phyloP scores from a whole-genome alignment of 1,284 basidiomycete species.

The Apiotrichum veenhuisii region DNA sequence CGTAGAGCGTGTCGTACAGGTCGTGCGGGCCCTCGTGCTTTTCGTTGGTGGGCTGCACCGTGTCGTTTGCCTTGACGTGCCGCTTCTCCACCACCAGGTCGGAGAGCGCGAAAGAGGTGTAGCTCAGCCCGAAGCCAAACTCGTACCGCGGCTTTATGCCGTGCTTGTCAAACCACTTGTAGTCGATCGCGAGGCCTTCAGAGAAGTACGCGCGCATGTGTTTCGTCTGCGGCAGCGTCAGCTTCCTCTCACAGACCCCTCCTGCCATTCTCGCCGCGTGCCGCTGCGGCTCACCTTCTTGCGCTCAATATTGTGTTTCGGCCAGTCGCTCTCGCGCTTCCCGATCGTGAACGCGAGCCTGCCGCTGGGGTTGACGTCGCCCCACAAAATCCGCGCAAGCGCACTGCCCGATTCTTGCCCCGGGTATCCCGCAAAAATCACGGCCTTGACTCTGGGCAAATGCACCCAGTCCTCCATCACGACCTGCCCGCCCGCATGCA shows the following conservation, averaged over 20 bases:
- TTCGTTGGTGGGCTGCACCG: constrained; percentile 51
- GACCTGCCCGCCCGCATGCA: constrained; percentile 58
- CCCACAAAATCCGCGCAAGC: constrained; percentile 73
- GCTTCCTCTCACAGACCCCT: background rate
- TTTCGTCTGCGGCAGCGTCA: constrained; percentile 10
- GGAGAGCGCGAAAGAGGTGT: constrained; percentile 49
- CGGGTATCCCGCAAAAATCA: constrained; percentile 76
- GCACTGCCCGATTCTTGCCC: constrained; percentile 60
- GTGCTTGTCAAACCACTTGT: constrained; percentile 52
- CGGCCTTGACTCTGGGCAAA: constrained; percentile 57
- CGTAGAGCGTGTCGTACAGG: constrained; percentile 46
- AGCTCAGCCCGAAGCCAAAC: constrained; percentile 53
- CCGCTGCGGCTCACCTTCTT: constrained; percentile 30
- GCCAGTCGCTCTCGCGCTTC: constrained; percentile 48
- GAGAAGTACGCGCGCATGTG: constrained; percentile 33
- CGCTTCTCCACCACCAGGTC: constrained; percentile 30
- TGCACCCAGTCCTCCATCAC: constrained; percentile 46
- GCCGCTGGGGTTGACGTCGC: constrained; percentile 72
- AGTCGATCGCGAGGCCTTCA: constrained; percentile 51
- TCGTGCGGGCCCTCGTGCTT: constrained; percentile 34
- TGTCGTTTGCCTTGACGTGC: constrained; percentile 27
- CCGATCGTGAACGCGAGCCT: constrained; percentile 54
- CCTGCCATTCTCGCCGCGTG: constrained; percentile 5
- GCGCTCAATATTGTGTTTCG: constrained; percentile 43
- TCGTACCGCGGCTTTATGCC: constrained; percentile 50